phyloP scores from a whole-genome alignment of 768 basidiomycete species.

The Xerocomellus amylosporus region DNA sequence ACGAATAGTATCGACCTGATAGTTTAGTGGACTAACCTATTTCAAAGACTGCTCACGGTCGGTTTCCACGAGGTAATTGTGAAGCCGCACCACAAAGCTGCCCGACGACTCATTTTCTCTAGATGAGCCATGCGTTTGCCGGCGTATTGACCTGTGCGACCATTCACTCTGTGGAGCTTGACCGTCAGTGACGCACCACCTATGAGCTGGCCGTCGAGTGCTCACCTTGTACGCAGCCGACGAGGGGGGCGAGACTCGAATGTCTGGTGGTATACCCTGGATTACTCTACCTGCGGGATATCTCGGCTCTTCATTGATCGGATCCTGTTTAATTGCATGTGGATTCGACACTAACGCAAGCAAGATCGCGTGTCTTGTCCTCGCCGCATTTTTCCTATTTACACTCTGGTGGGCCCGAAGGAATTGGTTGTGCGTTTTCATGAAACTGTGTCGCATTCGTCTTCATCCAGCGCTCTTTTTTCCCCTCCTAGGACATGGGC shows the following conservation, averaged over 20 bases:
- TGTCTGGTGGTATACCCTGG: conserved; percentile 84
- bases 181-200: conserved; percentile 54
- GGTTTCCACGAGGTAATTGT: conserved; percentile 77
- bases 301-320: conserved; percentile 82
- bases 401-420: conserved; percentile 86
- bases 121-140: conserved; percentile 86
- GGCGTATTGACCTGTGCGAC: conserved; percentile 83
- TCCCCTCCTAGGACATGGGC: conserved; percentile 60
- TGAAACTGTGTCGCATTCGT: too few relatives aligned
- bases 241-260: conserved; percentile 82
- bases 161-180: conserved; percentile 82
- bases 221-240: conserved; percentile 50
- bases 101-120: background rate
- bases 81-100: conserved; percentile 5
- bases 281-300: conserved; percentile 85
- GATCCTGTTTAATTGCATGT: conserved; percentile 81
- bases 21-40: conserved; percentile 16
- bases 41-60: conserved; percentile 69
- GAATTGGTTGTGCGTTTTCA: conserved; percentile 60
- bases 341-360: conserved; percentile 88
- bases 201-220: conserved; percentile 4
- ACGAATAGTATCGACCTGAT: background rate
- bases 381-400: conserved; percentile 83
- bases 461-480: background rate
- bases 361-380: conserved; percentile 75